Conservation (phyloP, 495 filamentous ascomycete genomes). For the Cryomyces minteri region DNA sequence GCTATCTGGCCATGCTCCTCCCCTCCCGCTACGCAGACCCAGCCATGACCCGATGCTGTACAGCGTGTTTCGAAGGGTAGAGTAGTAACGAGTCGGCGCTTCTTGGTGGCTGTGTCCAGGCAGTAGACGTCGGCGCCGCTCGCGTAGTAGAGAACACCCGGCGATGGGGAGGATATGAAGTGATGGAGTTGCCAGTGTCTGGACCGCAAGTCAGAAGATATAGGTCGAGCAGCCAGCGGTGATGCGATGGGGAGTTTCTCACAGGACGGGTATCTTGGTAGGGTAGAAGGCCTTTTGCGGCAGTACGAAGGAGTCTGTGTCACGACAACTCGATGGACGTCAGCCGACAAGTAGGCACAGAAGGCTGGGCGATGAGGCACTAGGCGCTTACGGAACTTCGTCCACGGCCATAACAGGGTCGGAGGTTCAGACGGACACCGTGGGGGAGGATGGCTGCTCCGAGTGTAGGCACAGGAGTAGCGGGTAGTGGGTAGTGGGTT, state of each 20-base stretch:
- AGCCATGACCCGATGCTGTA: constrained; percentile 65
- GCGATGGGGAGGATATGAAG: constrained; percentile 62
- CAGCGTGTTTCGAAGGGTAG: constrained; percentile 73
- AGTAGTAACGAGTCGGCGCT: constrained; percentile 54
- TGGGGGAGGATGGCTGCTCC: no score
- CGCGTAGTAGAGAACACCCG: constrained; percentile 68
- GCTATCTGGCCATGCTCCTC: constrained; percentile 65
- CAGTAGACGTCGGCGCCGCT: constrained; percentile 52
- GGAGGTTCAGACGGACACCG: no score
- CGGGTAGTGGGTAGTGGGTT: no score
- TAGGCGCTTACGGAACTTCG: no score
- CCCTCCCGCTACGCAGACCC: constrained; percentile 69
- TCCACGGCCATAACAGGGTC: no score
- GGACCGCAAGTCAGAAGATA: background rate
- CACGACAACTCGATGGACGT: constrained; percentile 25
- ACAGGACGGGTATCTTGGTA: constrained; percentile 55
- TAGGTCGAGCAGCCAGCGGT: constrained; percentile 5
- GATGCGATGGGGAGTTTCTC: constrained; percentile 17
- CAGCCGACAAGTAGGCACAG: background rate
- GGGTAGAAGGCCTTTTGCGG: constrained; percentile 55
- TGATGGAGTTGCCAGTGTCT: constrained; percentile 91
- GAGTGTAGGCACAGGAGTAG: no score
- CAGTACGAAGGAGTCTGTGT: constrained; percentile 40
- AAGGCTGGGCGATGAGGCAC: no score
- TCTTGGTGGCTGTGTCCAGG: constrained; percentile 43